Evolutionary conservation across 371 early-diverging fungal genomes (phyloP), one percentile per base, ranked within the genome.

Genomic region (Capniomyces stellatus): DNA sequence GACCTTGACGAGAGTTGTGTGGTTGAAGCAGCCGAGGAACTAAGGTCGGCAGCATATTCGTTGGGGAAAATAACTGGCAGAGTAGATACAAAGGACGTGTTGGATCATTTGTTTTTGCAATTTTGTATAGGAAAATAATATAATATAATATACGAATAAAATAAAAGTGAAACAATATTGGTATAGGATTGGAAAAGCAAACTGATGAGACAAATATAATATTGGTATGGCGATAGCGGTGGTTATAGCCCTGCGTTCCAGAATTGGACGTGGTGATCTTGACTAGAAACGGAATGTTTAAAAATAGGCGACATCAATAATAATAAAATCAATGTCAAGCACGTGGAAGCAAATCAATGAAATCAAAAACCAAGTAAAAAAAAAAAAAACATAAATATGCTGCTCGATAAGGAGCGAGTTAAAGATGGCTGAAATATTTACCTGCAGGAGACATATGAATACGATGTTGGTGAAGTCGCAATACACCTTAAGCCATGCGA

Each of bases 111-210:
- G 21, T 88, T 88, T 64, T 69, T 79, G 25, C 77, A 82, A 46
- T 87, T 87, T 56, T 87, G 87, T 59, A 88, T 88, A 47, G 89
- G 87, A 28, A 88, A 88, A 67, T 88, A 73, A 58, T 39, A n/a
- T 18, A 18, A 18, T 41, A 18, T 18, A 18, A 18, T 41, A 41
- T 41, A 21, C 41, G 18, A 41, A 18, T 18, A 41, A 41, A 18
- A 41, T 41, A 41, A 41, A 18, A 18, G 18, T 41, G 18, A 41
- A 41, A 41, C n/a, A n/a, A n/a, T n/a, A n/a, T n/a, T n/a, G n/a
- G n/a, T n/a, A n/a, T n/a, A n/a, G n/a, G n/a, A n/a, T n/a, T n/a
- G n/a, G n/a, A n/a, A n/a, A n/a, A n/a, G n/a, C n/a, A n/a, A n/a
- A n/a, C n/a, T n/a, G n/a, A n/a, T n/a, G n/a, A n/a, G n/a, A n/a